Evolutionary conservation across 2,329 filamentous ascomycete genomes (phyloP), one percentile per base, ranked within the genome.

Genomic region (Nothophaeocryptopus gaeumannii): DNA sequence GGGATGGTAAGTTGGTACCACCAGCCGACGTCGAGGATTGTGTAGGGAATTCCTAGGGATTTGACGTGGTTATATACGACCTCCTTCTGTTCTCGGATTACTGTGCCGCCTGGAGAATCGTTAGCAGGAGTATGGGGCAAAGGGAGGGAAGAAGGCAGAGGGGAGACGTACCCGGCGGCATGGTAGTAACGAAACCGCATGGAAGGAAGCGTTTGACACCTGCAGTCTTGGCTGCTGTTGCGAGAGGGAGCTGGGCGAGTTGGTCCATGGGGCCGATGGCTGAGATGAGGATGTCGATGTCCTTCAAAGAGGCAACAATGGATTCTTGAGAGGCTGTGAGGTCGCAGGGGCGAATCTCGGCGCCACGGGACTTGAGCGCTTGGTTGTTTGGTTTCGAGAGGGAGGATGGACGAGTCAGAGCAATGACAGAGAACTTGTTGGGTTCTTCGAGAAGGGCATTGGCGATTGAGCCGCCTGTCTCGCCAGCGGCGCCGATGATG

Each of bases 11-110:
- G 56, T 57, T 81, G 77, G 59, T 79, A 77, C 80, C 80, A 83
- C 68, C 70, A 80, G n/a, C 79, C 80, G 10, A 81, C 72, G 53
- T 83, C 79, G 42, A 82, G 74, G 58, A 79, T 67, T 5, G 80
- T 82, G 65, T 76, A 83, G 0, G 77, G 76, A 1, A 83, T 69
- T 30, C 69, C 64, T 1, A 77, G 59, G 46, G 69, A 65, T 57
- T 75, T 74, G 51, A 81, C 68, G 45, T 77, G 71, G 49, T 77
- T 71, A 58, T 77, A 71, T 10, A 80, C 68, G 2, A 69, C 64
- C 55, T 81, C 76, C 68, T 82, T 82, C 65, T 74, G 53, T 32
- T 58, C 54, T 7, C 52, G 45, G 30, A 60, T 29, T 8, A 62
- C 60, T 63, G 74, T 72, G 34, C 74, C 63, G n/a, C 72, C 74